These are phyloP conservation scores for Fremontodendron californicum DNA, from an alignment of 345 rosid genomes.

Conservation along the genomic window DNA sequence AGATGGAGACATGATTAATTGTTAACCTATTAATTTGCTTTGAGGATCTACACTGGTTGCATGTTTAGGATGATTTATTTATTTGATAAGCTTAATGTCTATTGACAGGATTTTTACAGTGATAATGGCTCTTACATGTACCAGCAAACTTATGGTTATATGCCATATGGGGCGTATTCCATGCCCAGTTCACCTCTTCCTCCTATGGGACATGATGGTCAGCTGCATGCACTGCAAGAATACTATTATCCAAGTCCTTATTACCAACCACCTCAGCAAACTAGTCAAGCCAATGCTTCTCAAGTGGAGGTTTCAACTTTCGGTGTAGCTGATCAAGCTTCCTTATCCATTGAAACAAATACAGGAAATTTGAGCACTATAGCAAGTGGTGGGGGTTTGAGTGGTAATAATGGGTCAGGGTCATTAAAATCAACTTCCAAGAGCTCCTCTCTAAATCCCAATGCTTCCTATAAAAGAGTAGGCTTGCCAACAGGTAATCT, in stretches of 20 bases:
- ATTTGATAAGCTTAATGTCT: slow-evolving; percentile 17
- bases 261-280: slow-evolving; percentile 27
- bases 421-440: slow-evolving; percentile 40
- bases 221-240: slow-evolving; percentile 37
- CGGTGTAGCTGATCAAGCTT: slow-evolving; percentile 23
- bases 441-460: slow-evolving; percentile 32
- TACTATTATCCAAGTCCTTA: slow-evolving; percentile 53
- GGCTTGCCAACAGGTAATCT: too few species aligned
- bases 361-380: slow-evolving; percentile 23
- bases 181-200: slow-evolving; percentile 33
- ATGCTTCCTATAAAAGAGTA: slow-evolving; percentile 38
- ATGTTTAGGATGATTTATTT: neutral
- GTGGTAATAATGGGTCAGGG: slow-evolving; percentile 36
- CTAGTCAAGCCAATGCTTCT: slow-evolving; percentile 14
- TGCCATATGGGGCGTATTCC: slow-evolving; percentile 43
- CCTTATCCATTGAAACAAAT: slow-evolving; percentile 32
- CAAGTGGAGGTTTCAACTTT: slow-evolving; percentile 26
- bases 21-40: neutral
- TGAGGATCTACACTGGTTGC: neutral
- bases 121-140: slow-evolving; percentile 40
- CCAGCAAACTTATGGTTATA: slow-evolving; percentile 39
- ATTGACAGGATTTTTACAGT: slow-evolving; percentile 35
- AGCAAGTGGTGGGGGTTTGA: slow-evolving; percentile 29
- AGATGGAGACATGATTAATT: neutral
- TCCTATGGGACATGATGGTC: slow-evolving; percentile 32